Conservation (phyloP, 2,329 filamentous ascomycete species). For the Fusarium redolens region DNA sequence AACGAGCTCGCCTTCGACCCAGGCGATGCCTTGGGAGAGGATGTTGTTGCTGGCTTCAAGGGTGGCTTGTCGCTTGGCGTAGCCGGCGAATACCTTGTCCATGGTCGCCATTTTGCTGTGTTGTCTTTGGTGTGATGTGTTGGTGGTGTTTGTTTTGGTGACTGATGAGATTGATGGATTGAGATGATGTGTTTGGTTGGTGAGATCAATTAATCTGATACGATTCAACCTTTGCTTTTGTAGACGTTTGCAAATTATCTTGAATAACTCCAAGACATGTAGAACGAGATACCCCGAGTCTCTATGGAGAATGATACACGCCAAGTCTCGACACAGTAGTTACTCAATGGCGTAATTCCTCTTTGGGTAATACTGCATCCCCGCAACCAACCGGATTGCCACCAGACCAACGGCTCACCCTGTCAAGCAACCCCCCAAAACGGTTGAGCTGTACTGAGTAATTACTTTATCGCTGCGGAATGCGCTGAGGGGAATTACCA, state of each 20-base stretch:
- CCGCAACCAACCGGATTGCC: not conserved
- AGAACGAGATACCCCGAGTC: not conserved
- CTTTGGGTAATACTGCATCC: not conserved
- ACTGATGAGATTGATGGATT: not conserved
- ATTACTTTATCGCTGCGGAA: rapidly evolving
- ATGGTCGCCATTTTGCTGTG: constrained; percentile 55
- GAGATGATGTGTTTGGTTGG: not conserved
- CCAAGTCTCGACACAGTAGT: not conserved
- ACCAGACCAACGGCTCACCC: not conserved
- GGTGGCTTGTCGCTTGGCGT: constrained; percentile 42
- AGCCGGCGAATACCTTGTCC: constrained; percentile 55
- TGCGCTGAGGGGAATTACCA: rapidly evolving
- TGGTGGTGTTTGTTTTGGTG: not conserved
- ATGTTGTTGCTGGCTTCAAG: constrained; percentile 39
- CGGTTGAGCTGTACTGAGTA: rapidly evolving
- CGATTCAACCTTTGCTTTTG: constrained; percentile 6
- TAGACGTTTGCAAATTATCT: not conserved
- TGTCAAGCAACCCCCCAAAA: too few species aligned
- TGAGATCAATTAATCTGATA: not conserved
- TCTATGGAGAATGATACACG: rapidly evolving
- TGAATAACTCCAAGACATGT: not conserved
- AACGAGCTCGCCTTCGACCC: constrained; percentile 56
- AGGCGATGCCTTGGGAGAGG: constrained; percentile 56
- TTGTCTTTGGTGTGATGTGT: not conserved
- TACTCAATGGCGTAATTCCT: constrained; percentile 13